Evolutionary conservation across 768 basidiomycete species (phyloP).

Genomic region (Tulasnella sp.): DNA sequence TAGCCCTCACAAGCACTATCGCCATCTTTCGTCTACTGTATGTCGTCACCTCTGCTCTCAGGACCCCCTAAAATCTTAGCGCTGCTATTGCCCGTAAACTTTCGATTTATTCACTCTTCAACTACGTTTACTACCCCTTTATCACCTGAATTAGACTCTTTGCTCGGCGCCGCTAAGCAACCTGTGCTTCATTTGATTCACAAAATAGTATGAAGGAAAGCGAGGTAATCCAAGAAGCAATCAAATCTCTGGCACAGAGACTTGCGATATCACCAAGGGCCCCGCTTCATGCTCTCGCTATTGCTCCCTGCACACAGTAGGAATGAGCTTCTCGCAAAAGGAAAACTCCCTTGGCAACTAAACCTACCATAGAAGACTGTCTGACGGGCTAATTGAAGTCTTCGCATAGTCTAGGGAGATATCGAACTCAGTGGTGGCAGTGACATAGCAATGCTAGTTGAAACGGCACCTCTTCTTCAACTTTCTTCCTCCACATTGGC

Average conservation of each 20-base stretch:
- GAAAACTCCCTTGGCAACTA: background rate
- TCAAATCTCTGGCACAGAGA: background rate
- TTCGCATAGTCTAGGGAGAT: constrained; percentile 21
- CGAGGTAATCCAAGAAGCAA: background rate
- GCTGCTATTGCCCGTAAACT: too few species aligned
- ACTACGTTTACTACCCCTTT: too few species aligned
- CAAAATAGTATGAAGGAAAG: too few species aligned
- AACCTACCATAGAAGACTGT: constrained; percentile 30
- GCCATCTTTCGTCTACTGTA: too few species aligned
- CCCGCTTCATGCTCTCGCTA: background rate
- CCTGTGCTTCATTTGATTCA: too few species aligned
- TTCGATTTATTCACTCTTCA: too few species aligned
- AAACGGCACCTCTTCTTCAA: constrained; percentile 32
- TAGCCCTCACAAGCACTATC: too few species aligned
- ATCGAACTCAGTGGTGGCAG: background rate
- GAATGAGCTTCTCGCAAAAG: background rate
- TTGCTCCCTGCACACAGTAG: background rate
- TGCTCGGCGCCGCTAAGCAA: too few species aligned
- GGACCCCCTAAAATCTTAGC: too few species aligned
- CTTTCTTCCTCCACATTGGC: constrained; percentile 33
- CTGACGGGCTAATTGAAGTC: constrained; percentile 33
- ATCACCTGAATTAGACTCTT: too few species aligned
- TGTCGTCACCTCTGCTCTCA: too few species aligned
- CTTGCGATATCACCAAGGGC: background rate
- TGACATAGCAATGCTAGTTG: background rate